Percentiles rank a stretch among this genome's conserved stretches.
Evolutionary conservation across 2,329 filamentous ascomycete species (phyloP).

Genomic region (Microascus cirrosus): DNA sequence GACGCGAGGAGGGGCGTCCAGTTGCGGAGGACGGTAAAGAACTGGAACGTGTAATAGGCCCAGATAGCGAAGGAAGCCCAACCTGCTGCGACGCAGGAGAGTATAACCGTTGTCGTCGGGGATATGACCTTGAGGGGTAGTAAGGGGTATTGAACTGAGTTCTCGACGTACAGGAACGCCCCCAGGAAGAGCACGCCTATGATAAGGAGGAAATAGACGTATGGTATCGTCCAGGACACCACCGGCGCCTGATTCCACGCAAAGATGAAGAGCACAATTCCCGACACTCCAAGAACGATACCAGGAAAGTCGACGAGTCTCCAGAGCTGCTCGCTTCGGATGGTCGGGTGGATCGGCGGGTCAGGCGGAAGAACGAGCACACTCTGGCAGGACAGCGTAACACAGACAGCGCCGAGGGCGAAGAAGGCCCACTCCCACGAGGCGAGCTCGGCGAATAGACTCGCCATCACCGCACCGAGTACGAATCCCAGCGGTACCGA

Average conservation of each 20-base stretch:
- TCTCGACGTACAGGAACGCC: constrained; percentile 47
- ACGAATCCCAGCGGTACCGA: constrained; percentile 34
- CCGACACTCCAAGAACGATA: constrained; percentile 33
- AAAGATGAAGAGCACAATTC: constrained; percentile 52
- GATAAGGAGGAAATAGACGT: constrained; percentile 45
- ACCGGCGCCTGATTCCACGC: constrained; percentile 55
- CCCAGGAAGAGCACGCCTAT: constrained; percentile 41
- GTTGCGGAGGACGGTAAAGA: constrained; percentile 31
- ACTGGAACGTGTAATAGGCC: constrained; percentile 38
- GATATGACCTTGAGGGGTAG: constrained; percentile 42
- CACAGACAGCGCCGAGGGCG: constrained; percentile 19
- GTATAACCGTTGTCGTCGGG: constrained; percentile 36
- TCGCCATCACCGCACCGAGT: constrained; percentile 26
- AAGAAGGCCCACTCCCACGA: constrained; percentile 41
- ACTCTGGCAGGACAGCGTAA: constrained; percentile 18
- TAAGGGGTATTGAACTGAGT: constrained; percentile 35
- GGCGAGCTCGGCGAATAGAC: constrained; percentile 22
- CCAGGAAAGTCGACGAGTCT: constrained; percentile 25
- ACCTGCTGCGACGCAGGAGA: constrained; percentile 40
- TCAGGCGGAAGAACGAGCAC: constrained; percentile 21
- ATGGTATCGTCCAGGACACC: constrained; percentile 44
- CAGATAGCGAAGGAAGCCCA: constrained; percentile 45
- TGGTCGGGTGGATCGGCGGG: not conserved
- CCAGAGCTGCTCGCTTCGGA: not conserved
- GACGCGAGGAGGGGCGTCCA: constrained; percentile 29